Base-by-base conservation (phyloP, 345 rosid species). In the Eucalyptus microcorys region DNA sequence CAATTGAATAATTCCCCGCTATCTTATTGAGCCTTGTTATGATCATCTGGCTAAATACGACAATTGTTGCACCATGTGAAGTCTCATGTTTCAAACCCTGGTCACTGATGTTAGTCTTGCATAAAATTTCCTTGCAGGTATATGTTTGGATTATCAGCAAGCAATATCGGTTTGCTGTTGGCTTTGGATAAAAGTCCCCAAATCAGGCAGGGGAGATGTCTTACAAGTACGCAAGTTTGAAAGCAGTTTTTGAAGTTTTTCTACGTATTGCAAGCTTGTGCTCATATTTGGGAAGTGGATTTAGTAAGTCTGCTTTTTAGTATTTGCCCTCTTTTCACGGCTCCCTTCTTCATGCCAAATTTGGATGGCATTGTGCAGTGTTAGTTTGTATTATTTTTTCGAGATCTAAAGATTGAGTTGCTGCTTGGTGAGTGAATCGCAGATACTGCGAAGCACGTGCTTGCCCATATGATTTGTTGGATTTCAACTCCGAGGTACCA, bases 151-250 rank as follows among this genome's bases (percentile, higher is more conserved):
- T 87, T 95, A 87, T 92, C 99, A 76, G 90, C 95, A 52, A 93
- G 91, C 92, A 94, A 94, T 80, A 91, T 86, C 19, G 99, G 99
- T 88, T 92, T 98, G 96, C 93, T 95, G 85, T 92, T 98, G 96
- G 95, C 97, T 49, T 90, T 98, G 87, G 99, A 98, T 89, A 96
- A 95, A 91, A 93, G 92, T 57, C 94, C 98, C 71, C 93, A 90
- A 64, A 89, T 91, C 85, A 90, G 94, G 91, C 97, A 92, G 87
- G 94, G 96, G 98, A 95, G 97, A 94, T 98, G 99, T 89, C 94
- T 95, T 86, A 88, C 95, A 88, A 98, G 98, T 90, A 92, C 95
- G 6, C 98, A 94, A 93, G 95, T 94, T 88, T 93, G 95, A 95
- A 90, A 88, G 79, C 48, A 76, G 84, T 76, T 76, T 76, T 76